Percentiles rank a stretch among this genome's conserved stretches.
Evolutionary conservation across 2,329 filamentous ascomycete genomes (phyloP).

Genomic region (Didymella pomorum): DNA sequence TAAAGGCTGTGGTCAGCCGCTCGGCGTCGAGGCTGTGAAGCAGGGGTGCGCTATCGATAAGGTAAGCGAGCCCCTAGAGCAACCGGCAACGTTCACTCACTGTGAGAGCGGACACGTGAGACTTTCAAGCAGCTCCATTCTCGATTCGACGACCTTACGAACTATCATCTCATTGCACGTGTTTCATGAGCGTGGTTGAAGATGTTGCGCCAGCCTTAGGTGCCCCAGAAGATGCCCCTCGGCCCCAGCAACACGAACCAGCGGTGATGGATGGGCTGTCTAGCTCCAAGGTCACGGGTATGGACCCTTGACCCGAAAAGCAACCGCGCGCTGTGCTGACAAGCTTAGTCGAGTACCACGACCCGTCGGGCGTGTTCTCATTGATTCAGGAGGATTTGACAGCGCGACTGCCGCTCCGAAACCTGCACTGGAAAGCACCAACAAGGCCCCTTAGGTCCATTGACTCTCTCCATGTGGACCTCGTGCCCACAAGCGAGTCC

Average conservation of each 20-base stretch:
- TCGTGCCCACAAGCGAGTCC: constrained; percentile 69
- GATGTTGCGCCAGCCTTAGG: constrained; percentile 50
- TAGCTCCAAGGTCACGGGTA: constrained; percentile 62
- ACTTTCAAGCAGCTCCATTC: constrained; percentile 30
- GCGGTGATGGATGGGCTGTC: constrained; percentile 53
- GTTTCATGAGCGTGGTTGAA: constrained; percentile 49
- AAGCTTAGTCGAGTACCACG: constrained; percentile 86
- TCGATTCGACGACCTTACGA: neutral
- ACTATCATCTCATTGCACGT: constrained; percentile 2
- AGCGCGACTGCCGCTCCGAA: constrained; percentile 81
- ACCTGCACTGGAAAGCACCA: constrained; percentile 97
- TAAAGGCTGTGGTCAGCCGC: constrained; percentile 14
- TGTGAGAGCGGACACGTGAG: constrained; percentile 28
- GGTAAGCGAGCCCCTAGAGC: constrained; percentile 22
- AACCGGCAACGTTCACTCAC: constrained; percentile 35
- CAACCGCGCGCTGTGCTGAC: constrained; percentile 30
- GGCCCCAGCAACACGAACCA: constrained; percentile 38
- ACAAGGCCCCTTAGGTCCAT: constrained; percentile 91
- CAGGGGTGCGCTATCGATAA: constrained; percentile 16
- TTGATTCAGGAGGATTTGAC: constrained; percentile 80
- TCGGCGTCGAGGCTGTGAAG: constrained; percentile 21
- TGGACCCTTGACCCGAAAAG: constrained; percentile 20
- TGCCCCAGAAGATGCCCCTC: constrained; percentile 47
- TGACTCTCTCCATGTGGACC: constrained; percentile 87
- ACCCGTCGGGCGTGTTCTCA: constrained; percentile 88